Conservation (phyloP, 805 yeast genomes). For the Saccharomycopsis olivae region DNA sequence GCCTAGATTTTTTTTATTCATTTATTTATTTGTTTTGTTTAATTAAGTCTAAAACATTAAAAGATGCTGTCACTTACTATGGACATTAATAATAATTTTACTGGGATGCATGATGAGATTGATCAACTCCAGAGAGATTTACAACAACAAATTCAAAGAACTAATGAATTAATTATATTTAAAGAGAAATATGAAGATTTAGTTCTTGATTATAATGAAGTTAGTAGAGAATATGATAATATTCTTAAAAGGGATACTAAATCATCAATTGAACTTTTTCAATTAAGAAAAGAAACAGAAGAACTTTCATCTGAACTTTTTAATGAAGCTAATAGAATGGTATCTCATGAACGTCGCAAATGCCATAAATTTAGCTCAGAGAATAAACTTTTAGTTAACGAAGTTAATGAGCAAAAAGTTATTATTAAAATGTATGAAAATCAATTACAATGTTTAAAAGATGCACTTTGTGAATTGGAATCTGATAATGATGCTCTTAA, state of each 20-base stretch:
- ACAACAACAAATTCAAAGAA: not conserved
- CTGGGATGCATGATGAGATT: slow-evolving; percentile 1
- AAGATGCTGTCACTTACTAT: too few species aligned
- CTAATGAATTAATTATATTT: slow-evolving; percentile 3
- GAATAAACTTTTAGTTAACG: slow-evolving; percentile 39
- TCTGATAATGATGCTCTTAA: not conserved
- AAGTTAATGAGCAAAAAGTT: slow-evolving; percentile 56
- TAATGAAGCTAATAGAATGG: slow-evolving; percentile 81
- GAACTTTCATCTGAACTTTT: slow-evolving; percentile 68
- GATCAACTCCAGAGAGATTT: slow-evolving; percentile 2
- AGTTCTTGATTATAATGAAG: slow-evolving; percentile 7
- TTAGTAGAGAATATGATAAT: slow-evolving; percentile 5
- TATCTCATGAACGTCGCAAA: slow-evolving; percentile 61
- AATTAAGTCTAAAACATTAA: too few species aligned
- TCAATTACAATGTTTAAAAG: slow-evolving; percentile 58
- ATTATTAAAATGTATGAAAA: slow-evolving; percentile 52
- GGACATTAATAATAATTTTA: too few species aligned
- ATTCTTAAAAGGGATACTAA: slow-evolving; percentile 30
- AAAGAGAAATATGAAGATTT: slow-evolving; percentile 8
- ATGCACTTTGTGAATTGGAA: slow-evolving; percentile 44
- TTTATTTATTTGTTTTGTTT: too few species aligned
- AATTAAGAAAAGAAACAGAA: slow-evolving; percentile 62
- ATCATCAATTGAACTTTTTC: slow-evolving; percentile 12
- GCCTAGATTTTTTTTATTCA: too few species aligned
- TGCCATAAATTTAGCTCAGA: slow-evolving; percentile 47